phyloP scores from a whole-genome alignment of 345 rosid species.

The Salix arbutifolia region DNA sequence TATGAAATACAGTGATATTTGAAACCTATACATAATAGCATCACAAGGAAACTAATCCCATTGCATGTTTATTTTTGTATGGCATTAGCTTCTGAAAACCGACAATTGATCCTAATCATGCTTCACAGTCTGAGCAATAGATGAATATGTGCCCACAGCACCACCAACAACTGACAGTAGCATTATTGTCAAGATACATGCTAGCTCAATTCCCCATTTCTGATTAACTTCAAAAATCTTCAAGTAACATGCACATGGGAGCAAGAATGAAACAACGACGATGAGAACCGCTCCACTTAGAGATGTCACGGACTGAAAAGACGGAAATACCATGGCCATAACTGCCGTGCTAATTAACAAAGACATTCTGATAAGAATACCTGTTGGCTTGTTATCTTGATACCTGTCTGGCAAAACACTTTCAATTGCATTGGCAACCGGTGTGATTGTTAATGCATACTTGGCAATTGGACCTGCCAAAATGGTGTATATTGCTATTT shows the following conservation, averaged over 20 bases:
- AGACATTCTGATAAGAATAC: slow-evolving; percentile 35
- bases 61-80: too few species aligned
- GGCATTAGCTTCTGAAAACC: too few species aligned
- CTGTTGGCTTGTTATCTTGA: slow-evolving; percentile 17
- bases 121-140: slow-evolving; percentile 14
- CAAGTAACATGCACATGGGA: slow-evolving; percentile 52
- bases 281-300: slow-evolving; percentile 63
- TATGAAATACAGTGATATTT: too few species aligned
- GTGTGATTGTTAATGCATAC: slow-evolving; percentile 56
- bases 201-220: slow-evolving; percentile 30
- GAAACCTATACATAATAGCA: too few species aligned
- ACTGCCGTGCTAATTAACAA: slow-evolving; percentile 44
- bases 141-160: slow-evolving; percentile 47
- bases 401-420: slow-evolving; percentile 27
- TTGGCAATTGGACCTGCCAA: slow-evolving; percentile 57
- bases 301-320: slow-evolving; percentile 50
- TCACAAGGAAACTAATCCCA: too few species aligned
- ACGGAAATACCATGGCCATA: slow-evolving; percentile 49
- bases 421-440: slow-evolving; percentile 40
- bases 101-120: too few species aligned
- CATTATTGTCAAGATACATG: slow-evolving; percentile 24
- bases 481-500: slow-evolving; percentile 63
- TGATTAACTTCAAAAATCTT: slow-evolving; percentile 43
- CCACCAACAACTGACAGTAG: slow-evolving; percentile 31
- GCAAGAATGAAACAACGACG: slow-evolving; percentile 39